Evolutionary conservation across 441 rosid species (phyloP).

Genomic region (Capsella rubella): DNA sequence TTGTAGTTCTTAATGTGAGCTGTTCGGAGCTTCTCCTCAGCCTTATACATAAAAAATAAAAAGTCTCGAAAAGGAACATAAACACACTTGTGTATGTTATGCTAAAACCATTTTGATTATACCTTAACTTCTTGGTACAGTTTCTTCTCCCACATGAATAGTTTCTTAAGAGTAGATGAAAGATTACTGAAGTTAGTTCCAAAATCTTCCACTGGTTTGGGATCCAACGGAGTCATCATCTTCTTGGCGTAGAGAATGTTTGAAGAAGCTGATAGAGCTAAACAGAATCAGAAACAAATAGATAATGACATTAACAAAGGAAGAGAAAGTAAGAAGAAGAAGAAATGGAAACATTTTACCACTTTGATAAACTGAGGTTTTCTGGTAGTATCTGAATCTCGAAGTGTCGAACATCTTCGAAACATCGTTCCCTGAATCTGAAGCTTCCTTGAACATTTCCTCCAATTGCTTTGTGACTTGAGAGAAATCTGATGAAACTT

Average conservation of each 20-base stretch:
- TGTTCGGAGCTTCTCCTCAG: slow-evolving; percentile 61
- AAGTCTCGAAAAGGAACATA: not conserved
- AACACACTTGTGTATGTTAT: not conserved
- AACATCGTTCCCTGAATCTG: slow-evolving; percentile 60
- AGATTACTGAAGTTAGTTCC: slow-evolving; percentile 48
- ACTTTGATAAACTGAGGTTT: slow-evolving; percentile 45
- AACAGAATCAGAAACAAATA: slow-evolving; percentile 14
- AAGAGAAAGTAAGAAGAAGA: not conserved
- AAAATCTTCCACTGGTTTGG: slow-evolving; percentile 44
- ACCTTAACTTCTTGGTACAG: slow-evolving; percentile 74
- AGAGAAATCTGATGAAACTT: slow-evolving; percentile 31
- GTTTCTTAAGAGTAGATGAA: slow-evolving; percentile 60
- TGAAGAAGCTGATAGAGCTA: slow-evolving; percentile 40
- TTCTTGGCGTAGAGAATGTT: slow-evolving; percentile 46
- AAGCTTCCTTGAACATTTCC: slow-evolving; percentile 52
- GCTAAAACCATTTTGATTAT: slow-evolving; percentile 5
- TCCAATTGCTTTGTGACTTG: slow-evolving; percentile 50
- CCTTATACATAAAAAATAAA: slow-evolving; percentile 42
- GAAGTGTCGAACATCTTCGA: slow-evolving; percentile 54
- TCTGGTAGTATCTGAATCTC: slow-evolving; percentile 51
- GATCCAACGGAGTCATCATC: slow-evolving; percentile 34
- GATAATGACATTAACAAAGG: slow-evolving; percentile 2
- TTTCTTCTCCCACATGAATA: slow-evolving; percentile 75
- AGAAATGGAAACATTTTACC: slow-evolving; percentile 27
- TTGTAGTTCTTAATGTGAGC: slow-evolving; percentile 51